A percentile compares a stretch with the other conserved stretches of the same genome.
phyloP scores from a whole-genome alignment of 371 early-diverging fungal species.

The Umbelopsis sp. region DNA sequence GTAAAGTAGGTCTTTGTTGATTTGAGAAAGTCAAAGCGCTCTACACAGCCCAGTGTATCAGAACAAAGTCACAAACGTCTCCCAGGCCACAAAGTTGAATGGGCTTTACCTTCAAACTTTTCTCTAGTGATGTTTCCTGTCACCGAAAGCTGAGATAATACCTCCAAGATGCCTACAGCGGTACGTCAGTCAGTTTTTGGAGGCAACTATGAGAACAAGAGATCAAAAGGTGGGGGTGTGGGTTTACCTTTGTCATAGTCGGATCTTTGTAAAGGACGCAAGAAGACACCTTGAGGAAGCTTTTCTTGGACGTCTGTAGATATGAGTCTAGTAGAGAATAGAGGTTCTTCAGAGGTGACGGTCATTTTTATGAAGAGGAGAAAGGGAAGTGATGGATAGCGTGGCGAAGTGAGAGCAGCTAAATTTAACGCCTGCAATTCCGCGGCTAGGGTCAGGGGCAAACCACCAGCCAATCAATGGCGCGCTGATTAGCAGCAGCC shows the following conservation, averaged over 20 bases:
- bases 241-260: conserved; percentile 4
- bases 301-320: background rate
- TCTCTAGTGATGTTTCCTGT: conserved; percentile 64
- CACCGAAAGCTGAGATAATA: conserved; percentile 66
- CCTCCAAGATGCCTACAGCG: conserved; percentile 36
- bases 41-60: conserved; percentile 27
- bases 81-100: background rate
- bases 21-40: conserved; percentile 70
- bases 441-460: conserved; percentile 3
- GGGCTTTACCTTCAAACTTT: conserved; percentile 55
- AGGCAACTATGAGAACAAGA: background rate
- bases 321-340: background rate
- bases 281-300: background rate
- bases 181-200: background rate
- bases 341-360: background rate
- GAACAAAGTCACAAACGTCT: background rate
- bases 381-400: background rate
- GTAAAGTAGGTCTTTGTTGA: conserved; percentile 64
- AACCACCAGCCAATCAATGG: background rate
- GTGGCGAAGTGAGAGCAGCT: conserved; percentile 6
- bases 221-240: background rate
- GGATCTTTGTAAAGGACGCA: background rate
- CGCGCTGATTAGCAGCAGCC: background rate
- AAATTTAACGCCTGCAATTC: background rate
- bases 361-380: background rate